A percentile compares a stretch with the other conserved stretches of the same genome.
phyloP scores from a whole-genome alignment of 805 yeast genomes.

The Monosporozyma servazzii region DNA sequence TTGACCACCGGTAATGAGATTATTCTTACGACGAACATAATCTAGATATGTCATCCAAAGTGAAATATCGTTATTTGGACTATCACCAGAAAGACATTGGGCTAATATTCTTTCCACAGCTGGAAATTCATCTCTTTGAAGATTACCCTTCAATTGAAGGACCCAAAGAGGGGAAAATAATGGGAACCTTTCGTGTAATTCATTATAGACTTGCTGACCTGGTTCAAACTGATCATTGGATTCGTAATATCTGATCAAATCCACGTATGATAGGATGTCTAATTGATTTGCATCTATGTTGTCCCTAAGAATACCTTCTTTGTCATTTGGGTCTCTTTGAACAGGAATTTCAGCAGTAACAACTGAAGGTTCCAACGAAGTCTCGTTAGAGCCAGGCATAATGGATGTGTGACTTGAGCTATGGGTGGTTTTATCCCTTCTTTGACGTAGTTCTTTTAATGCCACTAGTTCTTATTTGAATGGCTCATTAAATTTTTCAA shows the following conservation, averaged over 20 bases:
- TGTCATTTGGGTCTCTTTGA: neutral
- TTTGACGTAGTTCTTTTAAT: neutral
- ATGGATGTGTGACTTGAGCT: neutral
- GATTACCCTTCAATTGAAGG: constrained; percentile 54
- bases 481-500: neutral
- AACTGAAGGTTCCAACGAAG: neutral
- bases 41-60: constrained; percentile 72
- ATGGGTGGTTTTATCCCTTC: too few species aligned
- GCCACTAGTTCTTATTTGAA: neutral
- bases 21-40: constrained; percentile 60
- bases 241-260: constrained; percentile 40
- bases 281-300: constrained; percentile 33
- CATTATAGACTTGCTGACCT: constrained; percentile 48
- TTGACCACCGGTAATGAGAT: constrained; percentile 74
- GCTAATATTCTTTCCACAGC: constrained; percentile 59
- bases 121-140: constrained; percentile 54
- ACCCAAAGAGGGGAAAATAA: constrained; percentile 68
- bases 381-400: constrained; percentile 1
- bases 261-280: constrained; percentile 48
- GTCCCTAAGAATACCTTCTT: neutral
- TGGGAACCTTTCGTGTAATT: constrained; percentile 56
- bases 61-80: constrained; percentile 43
- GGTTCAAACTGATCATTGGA: constrained; percentile 50
- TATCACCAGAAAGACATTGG: constrained; percentile 43
- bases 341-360: neutral